Evolutionary conservation across 768 basidiomycete species (phyloP).

Genomic region (Hortiboletus flavorubellus): DNA sequence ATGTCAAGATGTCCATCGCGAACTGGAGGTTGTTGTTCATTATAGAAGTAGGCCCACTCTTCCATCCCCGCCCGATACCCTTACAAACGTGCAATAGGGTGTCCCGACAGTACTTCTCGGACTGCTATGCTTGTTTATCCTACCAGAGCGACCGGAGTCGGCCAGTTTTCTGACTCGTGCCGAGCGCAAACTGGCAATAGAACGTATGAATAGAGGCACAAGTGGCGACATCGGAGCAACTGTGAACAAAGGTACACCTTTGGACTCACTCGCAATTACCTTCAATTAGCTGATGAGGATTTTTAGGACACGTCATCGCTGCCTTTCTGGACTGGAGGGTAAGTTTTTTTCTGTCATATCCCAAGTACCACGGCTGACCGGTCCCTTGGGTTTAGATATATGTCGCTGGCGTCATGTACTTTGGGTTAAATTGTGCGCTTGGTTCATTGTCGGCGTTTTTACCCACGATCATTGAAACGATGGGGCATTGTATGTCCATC

Average conservation of each 20-base stretch:
- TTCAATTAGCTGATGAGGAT: neutral
- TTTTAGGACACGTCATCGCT: conserved; percentile 38
- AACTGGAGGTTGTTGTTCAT: conserved; percentile 40
- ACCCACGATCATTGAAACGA: conserved; percentile 52
- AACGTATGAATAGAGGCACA: conserved; percentile 39
- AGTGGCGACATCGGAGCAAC: conserved; percentile 41
- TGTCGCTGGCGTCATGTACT: conserved; percentile 45
- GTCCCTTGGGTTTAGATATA: conserved; percentile 32
- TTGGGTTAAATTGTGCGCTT: conserved; percentile 46
- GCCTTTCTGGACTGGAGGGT: conserved; percentile 49
- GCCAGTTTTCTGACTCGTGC: conserved; percentile 31
- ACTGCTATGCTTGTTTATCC: conserved; percentile 25
- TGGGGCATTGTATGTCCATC: conserved; percentile 41
- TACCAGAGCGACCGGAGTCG: conserved; percentile 34
- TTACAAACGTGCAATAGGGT: conserved; percentile 41
- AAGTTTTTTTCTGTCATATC: neutral
- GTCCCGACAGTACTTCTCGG: conserved; percentile 42
- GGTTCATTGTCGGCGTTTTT: conserved; percentile 52
- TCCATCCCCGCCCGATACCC: neutral
- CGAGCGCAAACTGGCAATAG: conserved; percentile 33
- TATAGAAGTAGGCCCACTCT: conserved; percentile 18
- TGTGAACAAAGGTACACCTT: conserved; percentile 36
- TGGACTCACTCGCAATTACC: neutral
- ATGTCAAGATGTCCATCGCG: conserved; percentile 35
- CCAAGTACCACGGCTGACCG: conserved; percentile 4